Conservation (phyloP, 768 basidiomycete species). For the Tricholoma hemisulphureum region DNA sequence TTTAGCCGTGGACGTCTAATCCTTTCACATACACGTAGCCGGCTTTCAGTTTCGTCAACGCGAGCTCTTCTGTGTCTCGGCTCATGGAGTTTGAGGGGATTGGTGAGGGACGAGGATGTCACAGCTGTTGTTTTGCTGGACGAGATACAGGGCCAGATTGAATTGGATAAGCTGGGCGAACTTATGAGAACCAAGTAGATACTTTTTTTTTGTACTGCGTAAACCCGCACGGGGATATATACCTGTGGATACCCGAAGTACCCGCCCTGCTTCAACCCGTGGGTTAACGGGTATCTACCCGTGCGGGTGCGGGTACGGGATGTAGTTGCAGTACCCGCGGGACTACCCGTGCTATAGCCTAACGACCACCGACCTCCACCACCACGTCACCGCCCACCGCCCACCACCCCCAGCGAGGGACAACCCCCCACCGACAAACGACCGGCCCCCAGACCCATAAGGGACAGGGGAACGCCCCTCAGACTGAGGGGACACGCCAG, state of each 20-base stretch:
- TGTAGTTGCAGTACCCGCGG: slow-evolving; percentile 1
- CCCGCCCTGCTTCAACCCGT: background rate
- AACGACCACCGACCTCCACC: too few relatives aligned
- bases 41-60: slow-evolving; percentile 16
- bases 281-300: background rate
- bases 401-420: too few relatives aligned
- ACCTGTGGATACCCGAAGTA: background rate
- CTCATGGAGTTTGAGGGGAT: slow-evolving; percentile 13
- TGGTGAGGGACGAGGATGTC: slow-evolving; percentile 6
- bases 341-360: slow-evolving; percentile 2
- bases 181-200: too few relatives aligned
- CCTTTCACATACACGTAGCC: too few relatives aligned
- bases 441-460: too few relatives aligned
- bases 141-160: too few relatives aligned
- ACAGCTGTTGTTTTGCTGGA: background rate
- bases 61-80: slow-evolving; percentile 23
- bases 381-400: too few relatives aligned
- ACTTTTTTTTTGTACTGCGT: background rate
- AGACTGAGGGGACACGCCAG: too few relatives aligned
- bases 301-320: slow-evolving; percentile 7
- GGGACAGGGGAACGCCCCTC: too few relatives aligned
- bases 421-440: too few relatives aligned
- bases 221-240: too few relatives aligned
- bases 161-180: background rate
- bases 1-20: too few relatives aligned